Evolutionary conservation across 2,329 filamentous ascomycete genomes (phyloP), one percentile per base, ranked within the genome.

Genomic region (Lachnellula occidentalis): DNA sequence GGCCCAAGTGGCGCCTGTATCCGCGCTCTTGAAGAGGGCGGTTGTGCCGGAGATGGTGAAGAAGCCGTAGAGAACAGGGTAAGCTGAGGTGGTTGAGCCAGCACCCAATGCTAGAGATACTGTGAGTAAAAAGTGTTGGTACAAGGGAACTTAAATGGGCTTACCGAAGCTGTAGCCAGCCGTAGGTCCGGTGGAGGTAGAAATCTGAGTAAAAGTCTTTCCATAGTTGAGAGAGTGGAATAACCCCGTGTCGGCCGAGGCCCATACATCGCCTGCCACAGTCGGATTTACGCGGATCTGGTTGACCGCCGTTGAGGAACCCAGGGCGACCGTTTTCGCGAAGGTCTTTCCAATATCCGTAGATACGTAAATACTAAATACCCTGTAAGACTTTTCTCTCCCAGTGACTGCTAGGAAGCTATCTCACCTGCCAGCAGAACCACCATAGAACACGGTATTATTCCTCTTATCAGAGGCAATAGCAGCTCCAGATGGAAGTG

Each of bases 241-340:
- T 47, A 84, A 67, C 5, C 81, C 81, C 0, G 62, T 68, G 51
- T 81, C 72, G 0, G 80, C 82, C 1, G 79, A 80, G 1, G 79
- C 79, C 67, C 76, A 81, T 47, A 88, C 75, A 47, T 83, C 79
- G 12, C 86, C 84, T 0, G 81, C 79, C 11, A 74, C 72, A 5
- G 76, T 74, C 0, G 83, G 82, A 58, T 85, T 75, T 1, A 74
- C 74, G 15, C 78, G 79, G 9, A 87, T 74, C 34, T 77, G 75
- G 39, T 82, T 82, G 54, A 86, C 71, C 17, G 71, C 65, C 2
- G 68, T 73, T 3, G 71, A 73, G n/a, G 70, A 69, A 3, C 66
- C 69, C 0, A 79, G 64, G 0, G 71, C 61, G 0, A 71, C 68
- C 0, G 70, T 69, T 7, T 69, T 64, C 4, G 70, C 61, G 59